Conservation (phyloP, 345 rosid species). For the Citrus trifoliata region DNA sequence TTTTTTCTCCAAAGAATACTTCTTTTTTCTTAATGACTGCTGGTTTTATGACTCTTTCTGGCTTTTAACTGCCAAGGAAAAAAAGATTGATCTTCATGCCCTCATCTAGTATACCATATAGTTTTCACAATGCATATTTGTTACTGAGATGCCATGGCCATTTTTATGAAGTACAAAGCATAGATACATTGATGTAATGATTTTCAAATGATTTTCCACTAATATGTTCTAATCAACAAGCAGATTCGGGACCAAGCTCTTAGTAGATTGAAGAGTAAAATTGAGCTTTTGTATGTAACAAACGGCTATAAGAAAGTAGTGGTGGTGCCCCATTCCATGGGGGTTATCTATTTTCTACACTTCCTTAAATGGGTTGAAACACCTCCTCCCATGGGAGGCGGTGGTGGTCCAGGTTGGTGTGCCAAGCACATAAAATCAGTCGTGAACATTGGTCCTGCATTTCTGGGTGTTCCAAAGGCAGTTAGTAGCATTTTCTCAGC, state of each 20-base stretch:
- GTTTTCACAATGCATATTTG: not conserved
- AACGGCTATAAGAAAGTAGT: constrained; percentile 68
- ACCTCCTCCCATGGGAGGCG: constrained; percentile 56
- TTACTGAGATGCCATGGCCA: not conserved
- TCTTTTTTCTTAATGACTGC: not conserved
- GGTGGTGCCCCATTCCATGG: constrained; percentile 86
- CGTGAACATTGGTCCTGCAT: constrained; percentile 66
- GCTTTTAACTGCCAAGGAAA: not conserved
- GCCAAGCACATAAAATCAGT: constrained; percentile 63
- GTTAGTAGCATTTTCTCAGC: constrained; percentile 54
- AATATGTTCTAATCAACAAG: constrained; percentile 20
- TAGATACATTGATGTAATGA: not conserved
- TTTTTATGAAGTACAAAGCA: not conserved
- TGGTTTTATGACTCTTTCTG: not conserved
- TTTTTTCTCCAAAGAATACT: not conserved
- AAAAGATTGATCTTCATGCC: not conserved
- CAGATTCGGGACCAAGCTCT: constrained; percentile 72
- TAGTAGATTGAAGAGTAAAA: constrained; percentile 72
- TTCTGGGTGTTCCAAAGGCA: constrained; percentile 68
- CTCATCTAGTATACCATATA: no score
- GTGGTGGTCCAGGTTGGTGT: constrained; percentile 69
- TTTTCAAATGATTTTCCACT: constrained; percentile 16
- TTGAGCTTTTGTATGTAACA: constrained; percentile 60
- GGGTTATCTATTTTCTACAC: constrained; percentile 71
- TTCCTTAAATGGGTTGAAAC: constrained; percentile 84